Base-by-base conservation (phyloP, 306 rosid genomes). In the Canavalia ensiformis region DNA sequence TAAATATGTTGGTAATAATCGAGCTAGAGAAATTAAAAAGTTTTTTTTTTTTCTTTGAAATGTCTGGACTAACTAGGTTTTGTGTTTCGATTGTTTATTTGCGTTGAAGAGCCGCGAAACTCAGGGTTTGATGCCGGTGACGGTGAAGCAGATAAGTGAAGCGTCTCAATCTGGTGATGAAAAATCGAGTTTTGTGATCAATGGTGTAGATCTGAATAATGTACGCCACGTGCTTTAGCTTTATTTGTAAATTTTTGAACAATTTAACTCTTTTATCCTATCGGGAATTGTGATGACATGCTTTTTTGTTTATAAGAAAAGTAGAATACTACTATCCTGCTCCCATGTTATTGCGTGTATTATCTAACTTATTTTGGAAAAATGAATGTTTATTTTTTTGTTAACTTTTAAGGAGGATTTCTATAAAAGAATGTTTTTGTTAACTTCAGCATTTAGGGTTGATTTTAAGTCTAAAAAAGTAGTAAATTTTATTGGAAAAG, bases 131-230 rank as follows among this genome's bases (percentile, higher is more conserved):
- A 70, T 92, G 86, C 99, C 98, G 6, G 90, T 92, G 84, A 93
- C 98, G 4, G 97, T 92, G 81, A 96, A 96, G 89, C 94, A 92
- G 91, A 88, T 96, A 8, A 91, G 97, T 18, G 97, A 93, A 74
- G 92, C 97, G 2, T 72, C 88, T 62, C 97, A 93, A 7, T 72
- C 97, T 39, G 97, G 98, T 1, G 98, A 93, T 70, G 99, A 96
- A 68, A 96, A 96, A 46, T 87, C 97, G 0, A 96, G 85, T 77
- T 90, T 92, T n/a, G 76, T 83, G 9, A 86, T 96, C 81, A 87
- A 81, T 67, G 99, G 97, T 2, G 91, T 74, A 3, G 99, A 93
- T 70, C 90, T 94, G 57, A 80, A 84, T 78, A 96, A 96, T 81
- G 99, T 96, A 91, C 0, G 83, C 2, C 56, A 66, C 39, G 7